Evolutionary conservation across 108 stramenopile species (phyloP), one percentile per base, ranked within the genome.

Genomic region (Nitzschia sp.): DNA sequence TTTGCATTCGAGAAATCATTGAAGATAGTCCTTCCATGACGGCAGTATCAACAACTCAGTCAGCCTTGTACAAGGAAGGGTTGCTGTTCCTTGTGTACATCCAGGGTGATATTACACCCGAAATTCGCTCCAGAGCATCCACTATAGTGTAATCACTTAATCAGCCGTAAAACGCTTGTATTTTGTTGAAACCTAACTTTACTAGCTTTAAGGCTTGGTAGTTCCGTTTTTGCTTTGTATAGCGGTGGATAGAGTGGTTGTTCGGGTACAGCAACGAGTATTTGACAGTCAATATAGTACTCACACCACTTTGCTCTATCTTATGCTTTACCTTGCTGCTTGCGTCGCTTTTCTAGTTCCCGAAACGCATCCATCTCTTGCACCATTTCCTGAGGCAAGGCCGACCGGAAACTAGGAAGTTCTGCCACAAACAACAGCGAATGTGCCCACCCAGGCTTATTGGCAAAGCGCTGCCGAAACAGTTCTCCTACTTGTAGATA

Each of bases 381-480:
- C 25, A 80, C 70, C 38, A 95, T 56, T 59, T 86, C 73, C 9
- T 52, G 50, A 21, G 90, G 91, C 51, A 95, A 75, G 5, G 81
- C 78, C n/a, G 65, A 57, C 3, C 84, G 78, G 75, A 95, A 95
- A 38, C 86, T 87, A 10, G 95, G 95, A 9, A 93, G 78, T 57
- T 95, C 95, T 3, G 98, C 98, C 12, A 97, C 97, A 79, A 99
- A 99, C 9, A 99, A 81, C 39, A 99, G 69, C 39, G 92, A 89
- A 77, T 99, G 99, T 5, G 99, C 98, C 99, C 99, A 99, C 11
- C 99, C 99, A 19, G 96, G 93, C 53, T 91, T 77, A 38, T 52
- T 59, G 2, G 69, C 68, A 70, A 98, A 99, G 14, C 88, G 77
- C 2, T 83, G 48, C 21, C 97, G 89, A 73, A 99, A 98, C 46